Evolutionary conservation across 345 rosid species (phyloP), one percentile per base, ranked within the genome.

Genomic region (Lagerstroemia speciosa): DNA sequence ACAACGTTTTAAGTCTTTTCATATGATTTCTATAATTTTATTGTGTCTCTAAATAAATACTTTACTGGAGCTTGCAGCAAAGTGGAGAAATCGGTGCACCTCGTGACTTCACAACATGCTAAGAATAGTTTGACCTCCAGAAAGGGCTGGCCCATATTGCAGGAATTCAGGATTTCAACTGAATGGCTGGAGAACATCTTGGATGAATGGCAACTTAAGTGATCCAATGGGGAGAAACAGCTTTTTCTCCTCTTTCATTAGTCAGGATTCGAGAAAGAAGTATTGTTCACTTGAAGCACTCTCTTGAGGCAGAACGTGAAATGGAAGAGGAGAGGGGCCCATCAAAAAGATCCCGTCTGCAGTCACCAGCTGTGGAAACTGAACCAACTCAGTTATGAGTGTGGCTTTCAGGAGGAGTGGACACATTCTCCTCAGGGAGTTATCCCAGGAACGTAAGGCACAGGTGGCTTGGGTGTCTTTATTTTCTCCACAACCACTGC

Each of bases 361-460:
- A 0, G 46, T 41, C 46, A 41, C 46, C 46, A 41, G 16, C 14
- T 33, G 15, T 22, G 6, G 26, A 32, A 64, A 64, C 66, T 36
- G 45, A 19, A 22, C 24, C 66, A 34, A 34, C 66, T 64, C 66
- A 22, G 30, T 53, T 34, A 12, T 19, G 29, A 26, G 19, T 20
- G 15, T 6, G 29, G 41, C 37, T 19, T 62, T 37, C 29, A 41
- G 2, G 22, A 24, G 29, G 37, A 20, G 31, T 30, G n/a, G 27
- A 15, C 3, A 5, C 33, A 63, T 10, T 63, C 29, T 26, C 19
- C 14, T 67, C 50, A 73, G 11, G 89, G 82, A 66, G 82, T 76
- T 68, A 93, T 86, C 72, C 98, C 96, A 16, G 98, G 98, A 74
- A 93, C 77, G 53, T 57, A 70, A 32, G 93, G 96, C 65, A 87